Conservation (phyloP, 768 basidiomycete species). For the Amanita thiersii region DNA sequence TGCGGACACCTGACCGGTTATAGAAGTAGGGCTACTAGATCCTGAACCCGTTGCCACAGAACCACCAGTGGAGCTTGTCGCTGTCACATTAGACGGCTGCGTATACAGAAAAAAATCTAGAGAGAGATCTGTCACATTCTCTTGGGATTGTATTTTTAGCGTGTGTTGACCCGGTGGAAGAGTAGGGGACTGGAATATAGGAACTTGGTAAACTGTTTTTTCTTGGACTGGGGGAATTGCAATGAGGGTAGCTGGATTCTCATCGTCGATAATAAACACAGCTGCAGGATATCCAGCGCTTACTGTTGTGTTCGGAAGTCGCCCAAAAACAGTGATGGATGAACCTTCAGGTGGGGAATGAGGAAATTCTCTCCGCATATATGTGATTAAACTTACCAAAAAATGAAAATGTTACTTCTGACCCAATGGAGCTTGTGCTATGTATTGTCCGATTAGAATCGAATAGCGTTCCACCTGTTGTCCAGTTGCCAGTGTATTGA, state of each 20-base stretch:
- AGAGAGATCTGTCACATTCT: background rate
- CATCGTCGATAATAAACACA: background rate
- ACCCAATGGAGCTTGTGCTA: background rate
- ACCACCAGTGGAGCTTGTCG: no score
- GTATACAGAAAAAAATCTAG: slow-evolving; percentile 1
- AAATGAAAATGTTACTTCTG: background rate
- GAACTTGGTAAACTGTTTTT: background rate
- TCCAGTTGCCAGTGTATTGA: background rate
- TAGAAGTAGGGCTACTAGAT: no score
- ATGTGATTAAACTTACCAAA: background rate
- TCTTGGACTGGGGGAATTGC: background rate
- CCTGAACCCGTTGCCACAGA: no score
- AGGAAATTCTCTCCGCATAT: no score
- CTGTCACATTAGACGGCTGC: background rate
- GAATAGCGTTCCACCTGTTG: background rate
- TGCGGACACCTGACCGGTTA: no score
- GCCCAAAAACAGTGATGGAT: slow-evolving; percentile 1
- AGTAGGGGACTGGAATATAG: background rate
- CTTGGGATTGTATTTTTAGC: background rate
- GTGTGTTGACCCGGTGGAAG: background rate
- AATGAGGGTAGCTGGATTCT: background rate
- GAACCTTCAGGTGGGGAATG: background rate
- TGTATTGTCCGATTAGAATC: slow-evolving; percentile 1
- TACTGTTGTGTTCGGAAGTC: background rate
- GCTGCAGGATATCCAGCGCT: background rate